Percentiles rank a stretch among this genome's conserved stretches.
These are phyloP conservation scores for Metschnikowia matae DNA, from an alignment of 805 yeast genomes.

Conservation along the genomic window DNA sequence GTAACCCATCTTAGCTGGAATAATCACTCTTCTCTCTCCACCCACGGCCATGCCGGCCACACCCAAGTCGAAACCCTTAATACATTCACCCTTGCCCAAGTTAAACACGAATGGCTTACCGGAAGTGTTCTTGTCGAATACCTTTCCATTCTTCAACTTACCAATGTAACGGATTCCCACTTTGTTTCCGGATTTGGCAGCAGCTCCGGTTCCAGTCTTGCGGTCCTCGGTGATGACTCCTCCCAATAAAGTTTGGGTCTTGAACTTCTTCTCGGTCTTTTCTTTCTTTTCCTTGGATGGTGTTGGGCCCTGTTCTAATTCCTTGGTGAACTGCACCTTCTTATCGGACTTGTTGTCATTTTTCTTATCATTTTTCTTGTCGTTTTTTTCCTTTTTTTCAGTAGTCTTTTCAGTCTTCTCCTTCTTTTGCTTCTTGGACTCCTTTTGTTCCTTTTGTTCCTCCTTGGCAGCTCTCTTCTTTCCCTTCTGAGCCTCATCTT, in stretches of 20 bases:
- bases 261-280: slow-evolving; percentile 44
- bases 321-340: slow-evolving; percentile 79
- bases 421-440: slow-evolving; percentile 25
- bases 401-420: slow-evolving; percentile 17
- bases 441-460: slow-evolving; percentile 8
- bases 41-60: slow-evolving; percentile 98
- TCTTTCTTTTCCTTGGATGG: slow-evolving; percentile 33
- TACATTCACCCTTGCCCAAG: slow-evolving; percentile 96
- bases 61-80: slow-evolving; percentile 98
- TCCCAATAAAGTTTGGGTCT: slow-evolving; percentile 80
- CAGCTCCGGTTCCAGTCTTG: slow-evolving; percentile 80
- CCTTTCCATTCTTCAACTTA: slow-evolving; percentile 93
- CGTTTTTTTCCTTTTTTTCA: slow-evolving; percentile 39
- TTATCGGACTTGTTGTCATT: slow-evolving; percentile 28
- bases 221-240: slow-evolving; percentile 94
- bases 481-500: slow-evolving; percentile 33
- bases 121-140: slow-evolving; percentile 92
- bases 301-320: slow-evolving; percentile 93
- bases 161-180: slow-evolving; percentile 98
- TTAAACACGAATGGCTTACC: slow-evolving; percentile 94
- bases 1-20: slow-evolving; percentile 95
- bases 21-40: slow-evolving; percentile 96
- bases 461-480: slow-evolving; percentile 38
- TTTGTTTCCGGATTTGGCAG: slow-evolving; percentile 81
- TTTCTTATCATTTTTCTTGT: slow-evolving; percentile 42